Conservation (phyloP, 2,329 filamentous ascomycete species). For the Tolypocladium guangdongense region DNA sequence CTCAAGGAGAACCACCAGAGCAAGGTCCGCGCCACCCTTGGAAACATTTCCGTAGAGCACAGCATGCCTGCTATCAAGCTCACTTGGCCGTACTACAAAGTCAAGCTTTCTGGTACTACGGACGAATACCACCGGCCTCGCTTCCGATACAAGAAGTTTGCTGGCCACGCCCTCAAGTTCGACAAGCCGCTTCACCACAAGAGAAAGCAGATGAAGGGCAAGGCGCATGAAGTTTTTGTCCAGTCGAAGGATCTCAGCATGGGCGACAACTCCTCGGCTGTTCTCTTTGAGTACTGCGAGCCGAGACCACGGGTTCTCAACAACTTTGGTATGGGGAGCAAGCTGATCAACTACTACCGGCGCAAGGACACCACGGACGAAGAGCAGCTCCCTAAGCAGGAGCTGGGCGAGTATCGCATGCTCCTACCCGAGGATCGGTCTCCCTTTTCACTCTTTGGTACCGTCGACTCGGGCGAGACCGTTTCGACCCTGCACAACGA, state of each 20-base stretch:
- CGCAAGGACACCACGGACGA: conserved; percentile 67
- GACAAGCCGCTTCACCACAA: conserved; percentile 62
- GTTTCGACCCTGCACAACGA: conserved; percentile 87
- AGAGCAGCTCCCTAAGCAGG: conserved; percentile 62
- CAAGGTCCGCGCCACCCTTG: conserved; percentile 87
- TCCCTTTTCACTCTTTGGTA: conserved; percentile 89
- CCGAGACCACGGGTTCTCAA: conserved; percentile 85
- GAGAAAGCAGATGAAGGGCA: conserved; percentile 72
- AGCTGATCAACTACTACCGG: conserved; percentile 93
- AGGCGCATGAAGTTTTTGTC: conserved; percentile 68
- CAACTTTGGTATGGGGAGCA: conserved; percentile 95
- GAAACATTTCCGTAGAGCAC: conserved; percentile 88
- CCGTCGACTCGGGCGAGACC: conserved; percentile 81
- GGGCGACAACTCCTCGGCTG: conserved; percentile 76
- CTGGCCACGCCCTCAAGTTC: conserved; percentile 61
- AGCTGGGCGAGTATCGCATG: conserved; percentile 81
- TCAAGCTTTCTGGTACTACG: conserved; percentile 63
- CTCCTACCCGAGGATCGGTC: conserved; percentile 90
- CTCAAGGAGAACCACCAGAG: conserved; percentile 95
- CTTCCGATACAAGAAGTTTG: conserved; percentile 58
- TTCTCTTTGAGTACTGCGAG: conserved; percentile 92
- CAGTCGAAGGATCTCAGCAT: conserved; percentile 74
- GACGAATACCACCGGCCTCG: conserved; percentile 76
- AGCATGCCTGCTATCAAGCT: conserved; percentile 83
- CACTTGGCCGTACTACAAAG: conserved; percentile 93